Base-by-base conservation (phyloP, 2,329 filamentous ascomycete genomes). In the Colletotrichum eremochloae region DNA sequence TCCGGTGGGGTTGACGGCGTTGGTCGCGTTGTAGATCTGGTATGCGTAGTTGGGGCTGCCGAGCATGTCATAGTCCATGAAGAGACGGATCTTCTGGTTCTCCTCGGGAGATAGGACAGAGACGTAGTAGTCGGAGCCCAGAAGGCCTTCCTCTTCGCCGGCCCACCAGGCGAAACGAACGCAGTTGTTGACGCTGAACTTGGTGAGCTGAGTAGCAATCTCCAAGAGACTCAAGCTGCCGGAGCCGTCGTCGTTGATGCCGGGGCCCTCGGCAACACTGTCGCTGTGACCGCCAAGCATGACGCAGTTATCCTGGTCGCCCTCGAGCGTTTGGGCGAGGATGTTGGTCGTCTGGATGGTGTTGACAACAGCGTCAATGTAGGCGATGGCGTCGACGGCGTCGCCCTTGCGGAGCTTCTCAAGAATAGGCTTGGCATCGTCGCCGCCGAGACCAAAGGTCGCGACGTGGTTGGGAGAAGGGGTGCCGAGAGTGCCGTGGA, bases 221-320 rank as follows among this genome's bases (percentile, higher is more conserved):
- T 92, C 90, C 50, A 92, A 86, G 6, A 92, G 82, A 0, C 88
- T 87, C 67, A 90, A 77, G 44, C 87, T 90, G 67, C 93, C 93
- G 3, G 90, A 91, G 58, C 93, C 93, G 77, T 95, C 92, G 76
- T 95, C 93, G 80, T 95, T 95, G 85, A 95, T 94, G 29, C 93
- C 93, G 0, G 90, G 90, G 1, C 91, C 90, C 63, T 88, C 90
- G 0, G 83, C 78, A 20, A 92, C 90, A 73, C 87, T 89, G 78
- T 92, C 90, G 44, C 86, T 90, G 82, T 92, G 90, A 2, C 86
- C 90, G 24, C 90, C 90, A 0, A 92, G 84, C 87, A 91, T 89
- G 57, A 92, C 88, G 76, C 89, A 90, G 81, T 92, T 91, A 44
- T 91, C 83, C 2, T 82, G 83, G 77, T 92, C 90, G 11, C 91